phyloP scores from a whole-genome alignment of 257 asterid genomes.

The Forsythia suspensa region DNA sequence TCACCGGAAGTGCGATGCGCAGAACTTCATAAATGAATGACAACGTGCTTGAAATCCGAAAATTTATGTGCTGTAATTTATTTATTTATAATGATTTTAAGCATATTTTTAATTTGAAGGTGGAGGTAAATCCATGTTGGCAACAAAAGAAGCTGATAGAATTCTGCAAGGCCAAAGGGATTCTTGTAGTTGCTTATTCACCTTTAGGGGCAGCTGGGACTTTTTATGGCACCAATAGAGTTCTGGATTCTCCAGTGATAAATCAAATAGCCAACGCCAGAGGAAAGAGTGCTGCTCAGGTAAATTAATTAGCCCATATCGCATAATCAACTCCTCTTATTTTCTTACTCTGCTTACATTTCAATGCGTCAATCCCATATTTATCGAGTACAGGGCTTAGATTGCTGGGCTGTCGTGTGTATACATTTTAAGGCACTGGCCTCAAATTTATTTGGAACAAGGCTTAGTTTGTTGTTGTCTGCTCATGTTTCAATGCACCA shows the following conservation, averaged over 20 bases:
- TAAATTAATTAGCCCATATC: neutral
- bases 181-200: slow-evolving; percentile 54
- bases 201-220: slow-evolving; percentile 57
- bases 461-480: too few relatives aligned
- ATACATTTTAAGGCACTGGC: neutral
- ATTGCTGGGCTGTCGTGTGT: too few relatives aligned
- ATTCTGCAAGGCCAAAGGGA: slow-evolving; percentile 53
- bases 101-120: slow-evolving; percentile 35
- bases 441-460: too few relatives aligned
- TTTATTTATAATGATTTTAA: neutral
- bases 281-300: slow-evolving; percentile 68
- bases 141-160: slow-evolving; percentile 66
- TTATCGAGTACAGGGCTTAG: neutral
- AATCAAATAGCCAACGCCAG: slow-evolving; percentile 47
- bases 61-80: neutral
- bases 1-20: neutral
- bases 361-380: neutral
- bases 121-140: slow-evolving; percentile 81
- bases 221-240: slow-evolving; percentile 56
- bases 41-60: neutral
- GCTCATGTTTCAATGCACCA: too few relatives aligned
- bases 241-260: slow-evolving; percentile 52
- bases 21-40: neutral
- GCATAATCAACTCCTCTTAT: neutral
- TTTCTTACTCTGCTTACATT: neutral